Base-by-base conservation (phyloP, 2,329 filamentous ascomycete genomes). In the Plenodomus lindquistii region DNA sequence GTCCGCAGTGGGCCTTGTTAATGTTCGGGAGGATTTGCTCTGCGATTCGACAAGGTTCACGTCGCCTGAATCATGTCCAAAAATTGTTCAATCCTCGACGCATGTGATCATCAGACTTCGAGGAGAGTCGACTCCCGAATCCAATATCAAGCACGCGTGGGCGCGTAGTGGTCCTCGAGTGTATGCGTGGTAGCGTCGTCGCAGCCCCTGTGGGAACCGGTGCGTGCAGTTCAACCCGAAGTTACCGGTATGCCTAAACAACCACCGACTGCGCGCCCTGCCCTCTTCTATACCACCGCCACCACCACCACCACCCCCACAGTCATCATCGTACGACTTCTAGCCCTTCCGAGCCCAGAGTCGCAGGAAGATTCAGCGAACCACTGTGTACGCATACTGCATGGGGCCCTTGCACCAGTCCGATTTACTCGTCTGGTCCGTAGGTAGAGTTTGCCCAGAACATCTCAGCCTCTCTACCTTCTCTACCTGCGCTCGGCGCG, bases 21-120 rank as follows among this genome's bases (percentile, higher is more conserved):
- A 42, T 24, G 18, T 19, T 34, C 39, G 29, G 34, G n/a, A 18
- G 7, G 37, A 41, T 5, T 17, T 36, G 18, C 20, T 34, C 48
- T 37, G 21, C 20, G 38, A 45, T 44, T 50, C 35, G 35, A 43
- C 47, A 29, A 53, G 42, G 40, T 9, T 37, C 16, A 39, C 18
- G 6, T 41, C 4, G 3, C 18, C 18, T n/a, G 10, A 31, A 38
- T 38, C 16, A 17, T 35, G 17, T 21, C 20, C 27, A 38, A 24
- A 24, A 9, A 37, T 31, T 20, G 17, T 35, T 22, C 36, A 7
- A 31, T 15, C 15, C 11, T 31, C 4, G 27, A 31, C 15, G 6
- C 27, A 31, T 31, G 27, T 31, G 27, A 31, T 31, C 15, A 8
- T 15, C 11, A 31, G 27, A 8, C 11, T 4, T 31, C 27, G 27